phyloP scores from a whole-genome alignment of 1,139 yeast species.

The Candida frijolesensis region DNA sequence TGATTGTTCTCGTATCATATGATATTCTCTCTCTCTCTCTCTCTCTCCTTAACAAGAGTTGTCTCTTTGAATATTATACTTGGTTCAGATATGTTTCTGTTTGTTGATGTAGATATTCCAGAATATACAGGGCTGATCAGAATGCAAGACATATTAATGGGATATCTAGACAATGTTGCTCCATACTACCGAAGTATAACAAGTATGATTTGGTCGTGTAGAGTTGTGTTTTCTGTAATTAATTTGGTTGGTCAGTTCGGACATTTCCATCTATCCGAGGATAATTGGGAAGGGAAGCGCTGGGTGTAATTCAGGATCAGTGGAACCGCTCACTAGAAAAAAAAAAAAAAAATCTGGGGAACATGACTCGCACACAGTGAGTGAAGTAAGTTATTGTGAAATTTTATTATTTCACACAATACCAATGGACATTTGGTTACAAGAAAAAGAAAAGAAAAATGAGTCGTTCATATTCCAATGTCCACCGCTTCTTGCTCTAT shows the following conservation, averaged over 20 bases:
- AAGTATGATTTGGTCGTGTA: too few species aligned
- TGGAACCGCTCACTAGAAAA: constrained; percentile 1
- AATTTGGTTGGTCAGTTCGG: background rate
- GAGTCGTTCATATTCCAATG: background rate
- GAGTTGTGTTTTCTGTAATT: too few species aligned
- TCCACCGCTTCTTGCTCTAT: background rate
- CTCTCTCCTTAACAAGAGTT: too few species aligned
- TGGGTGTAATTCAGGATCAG: constrained; percentile 6
- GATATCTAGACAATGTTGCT: too few species aligned
- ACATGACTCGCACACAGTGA: background rate
- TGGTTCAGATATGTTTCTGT: too few species aligned
- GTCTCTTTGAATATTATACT: too few species aligned
- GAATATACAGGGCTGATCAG: too few species aligned
- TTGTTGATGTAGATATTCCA: too few species aligned
- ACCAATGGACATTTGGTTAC: background rate
- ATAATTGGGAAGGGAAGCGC: background rate
- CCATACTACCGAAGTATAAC: too few species aligned
- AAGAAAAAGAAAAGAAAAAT: constrained; percentile 1
- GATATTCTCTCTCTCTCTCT: background rate
- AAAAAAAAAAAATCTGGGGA: constrained; percentile 11
- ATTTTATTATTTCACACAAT: background rate
- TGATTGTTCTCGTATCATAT: background rate
- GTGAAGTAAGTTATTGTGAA: too few species aligned
- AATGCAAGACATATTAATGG: too few species aligned
- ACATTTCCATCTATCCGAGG: constrained; percentile 9